Conservation (phyloP, 208 protist species). For the Leishmania tropica region DNA sequence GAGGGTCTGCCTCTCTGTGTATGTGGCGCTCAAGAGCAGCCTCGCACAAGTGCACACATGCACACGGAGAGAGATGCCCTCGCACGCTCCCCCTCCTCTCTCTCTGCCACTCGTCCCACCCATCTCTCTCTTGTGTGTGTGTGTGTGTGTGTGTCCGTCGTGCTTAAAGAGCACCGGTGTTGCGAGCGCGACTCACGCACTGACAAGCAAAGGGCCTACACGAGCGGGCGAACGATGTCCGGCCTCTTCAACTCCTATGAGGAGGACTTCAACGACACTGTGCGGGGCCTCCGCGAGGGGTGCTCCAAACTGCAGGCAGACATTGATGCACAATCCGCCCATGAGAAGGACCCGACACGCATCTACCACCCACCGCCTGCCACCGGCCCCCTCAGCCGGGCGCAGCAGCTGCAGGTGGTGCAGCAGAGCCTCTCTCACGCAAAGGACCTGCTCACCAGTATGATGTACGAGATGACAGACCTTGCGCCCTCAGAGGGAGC, state of each 20-base stretch:
- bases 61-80: neutral
- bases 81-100: neutral
- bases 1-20: neutral
- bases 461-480: slow-evolving; percentile 73
- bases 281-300: slow-evolving; percentile 31
- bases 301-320: slow-evolving; percentile 30
- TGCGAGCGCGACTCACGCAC: neutral
- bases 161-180: neutral
- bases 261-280: slow-evolving; percentile 61
- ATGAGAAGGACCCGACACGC: slow-evolving; percentile 25
- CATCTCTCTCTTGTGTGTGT: neutral
- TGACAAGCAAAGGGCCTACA: neutral
- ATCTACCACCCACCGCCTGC: slow-evolving; percentile 53
- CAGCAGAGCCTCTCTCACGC: slow-evolving; percentile 52
- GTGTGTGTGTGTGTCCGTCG: neutral
- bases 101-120: neutral
- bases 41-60: neutral
- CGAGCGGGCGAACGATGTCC: slow-evolving; percentile 27
- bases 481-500: slow-evolving; percentile 24
- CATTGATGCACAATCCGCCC: slow-evolving; percentile 34
- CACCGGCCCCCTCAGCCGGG: slow-evolving; percentile 51
- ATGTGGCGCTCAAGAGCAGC: neutral
- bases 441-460: slow-evolving; percentile 68
- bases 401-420: slow-evolving; percentile 41
- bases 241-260: slow-evolving; percentile 69